Percentiles rank a stretch among this genome's conserved stretches.
Evolutionary conservation across 169 alveolate species (phyloP).

Genomic region (Eimeria mitis): DNA sequence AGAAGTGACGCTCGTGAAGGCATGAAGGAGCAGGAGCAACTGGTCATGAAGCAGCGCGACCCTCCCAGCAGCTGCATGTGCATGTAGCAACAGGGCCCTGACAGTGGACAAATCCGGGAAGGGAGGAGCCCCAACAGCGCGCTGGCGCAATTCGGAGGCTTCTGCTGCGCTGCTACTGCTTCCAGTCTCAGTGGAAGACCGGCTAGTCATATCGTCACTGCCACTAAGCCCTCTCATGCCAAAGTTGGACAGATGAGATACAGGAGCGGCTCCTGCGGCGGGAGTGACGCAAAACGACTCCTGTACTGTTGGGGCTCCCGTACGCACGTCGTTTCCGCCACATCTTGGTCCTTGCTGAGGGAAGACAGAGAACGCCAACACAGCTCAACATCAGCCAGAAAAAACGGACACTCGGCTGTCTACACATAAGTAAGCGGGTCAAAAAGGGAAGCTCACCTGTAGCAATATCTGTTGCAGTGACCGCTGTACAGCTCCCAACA

Average conservation of each 20-base stretch:
- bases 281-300: slow-evolving; percentile 1
- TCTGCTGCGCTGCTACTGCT: slow-evolving; percentile 43
- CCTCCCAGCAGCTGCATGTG: slow-evolving; percentile 77
- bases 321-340: not conserved
- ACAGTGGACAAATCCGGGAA: slow-evolving; percentile 78
- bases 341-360: not conserved
- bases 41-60: slow-evolving; percentile 80
- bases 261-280: not conserved
- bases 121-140: slow-evolving; percentile 14
- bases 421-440: not conserved
- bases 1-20: slow-evolving; percentile 63
- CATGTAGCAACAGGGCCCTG: slow-evolving; percentile 75
- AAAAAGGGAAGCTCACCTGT: slow-evolving; percentile 13
- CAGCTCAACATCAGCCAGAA: not conserved
- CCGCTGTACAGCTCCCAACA: slow-evolving; percentile 51
- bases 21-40: slow-evolving; percentile 61
- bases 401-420: not conserved
- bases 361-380: not conserved
- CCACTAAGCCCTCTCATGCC: slow-evolving; percentile 43
- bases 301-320: not conserved
- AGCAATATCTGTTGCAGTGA: slow-evolving; percentile 51
- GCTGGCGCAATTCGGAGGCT: not conserved
- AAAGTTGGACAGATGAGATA: not conserved
- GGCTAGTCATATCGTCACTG: slow-evolving; percentile 26
- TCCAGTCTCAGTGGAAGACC: slow-evolving; percentile 28